Evolutionary conservation across 768 basidiomycete genomes (phyloP), one percentile per base, ranked within the genome.

Genomic region (Lyophyllum shimeji): DNA sequence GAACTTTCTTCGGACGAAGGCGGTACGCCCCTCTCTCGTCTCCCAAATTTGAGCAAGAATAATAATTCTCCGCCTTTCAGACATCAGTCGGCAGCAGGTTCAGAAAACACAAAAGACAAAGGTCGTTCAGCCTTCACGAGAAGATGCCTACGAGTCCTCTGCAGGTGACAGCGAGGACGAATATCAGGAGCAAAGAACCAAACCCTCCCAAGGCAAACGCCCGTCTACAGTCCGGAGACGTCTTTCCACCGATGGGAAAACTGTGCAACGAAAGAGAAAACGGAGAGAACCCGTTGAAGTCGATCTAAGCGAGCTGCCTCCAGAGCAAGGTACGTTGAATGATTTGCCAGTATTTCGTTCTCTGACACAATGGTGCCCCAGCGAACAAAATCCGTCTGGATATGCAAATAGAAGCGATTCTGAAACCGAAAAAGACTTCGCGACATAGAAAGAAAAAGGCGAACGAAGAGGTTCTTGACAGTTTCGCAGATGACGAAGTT

Each of bases 401-500:
- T 64, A 88, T 87, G 80, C 80, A 86, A 63, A 83, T 98, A 56
- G 93, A 96, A 56, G 89, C 87, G 17, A 94, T 95, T 52, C 78
- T 95, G 18, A 93, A 92, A 71, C 77, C 86, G 3, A 93, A 90
- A 67, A 90, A 89, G 69, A 70, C 77, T 2, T 77, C 80, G 25
- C 76, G 87, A 15, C 81, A 77, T 37, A 84, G 85, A 61, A 93
- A 92, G 74, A 87, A 88, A 67, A 91, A 80, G 54, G 73, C 72
- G n/a, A 84, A 87, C 50, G 91, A 90, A 1, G 92, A 93, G 63
- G 85, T 85, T 11, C 72, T 97, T 33, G 96, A 98, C 65, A 82
- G 82, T 20, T 88, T 89, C 61, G 92, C 93, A 34, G 95, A 98
- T 64, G 92, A 92, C 56, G 89, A 96, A 64, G 93, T 98, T 34